Evolutionary conservation across 768 basidiomycete species (phyloP), one percentile per base, ranked within the genome.

Genomic region (Panaeolus cyanescens): DNA sequence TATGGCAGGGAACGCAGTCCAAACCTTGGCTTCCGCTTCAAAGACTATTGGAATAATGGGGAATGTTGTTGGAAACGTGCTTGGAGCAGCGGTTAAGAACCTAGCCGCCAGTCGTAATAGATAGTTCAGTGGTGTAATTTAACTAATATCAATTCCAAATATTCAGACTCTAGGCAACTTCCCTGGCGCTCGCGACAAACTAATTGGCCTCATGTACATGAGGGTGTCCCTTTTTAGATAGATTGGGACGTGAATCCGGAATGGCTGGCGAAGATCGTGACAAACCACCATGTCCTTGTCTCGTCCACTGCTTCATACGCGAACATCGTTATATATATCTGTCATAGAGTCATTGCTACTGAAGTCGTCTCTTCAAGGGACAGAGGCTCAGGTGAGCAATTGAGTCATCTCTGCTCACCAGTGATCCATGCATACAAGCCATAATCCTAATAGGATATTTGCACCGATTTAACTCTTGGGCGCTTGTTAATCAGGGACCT

Each of bases 1-100:
- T 60, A 56, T 72, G 55, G 76, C 70, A 62, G 80, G 86, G 4
- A 77, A 75, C 56, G 80, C 83, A 0, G 73, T 85, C 3, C 83
- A 85, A 69, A 77, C 70, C 8, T 30, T 85, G 6, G 74, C 75
- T 13, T 66, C 74, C 19, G 73, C 76, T 1, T 60, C 75, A n/a
- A 69, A 70, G 19, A 65, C 74, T 7, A 76, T 71, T 4, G 73
- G 67, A 58, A 66, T 71, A 5, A 55, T 78, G 20, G 61, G 67
- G 6, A 68, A 64, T n/a, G 65, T 71, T 5, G 9, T 77, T 20
- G 64, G 65, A 17, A 71, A 73, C 34, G 62, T 72, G 28, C 56
- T 79, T 8, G 70, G 65, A 2, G 65, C 68, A 36, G 68, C 70
- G 25, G 57, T 80, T 17, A 71, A 72, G 34, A 72, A 69, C 42